These are phyloP conservation scores for Olyra latifolia DNA, from an alignment of 176 grass and related monocot genomes.

Conservation along the genomic window DNA sequence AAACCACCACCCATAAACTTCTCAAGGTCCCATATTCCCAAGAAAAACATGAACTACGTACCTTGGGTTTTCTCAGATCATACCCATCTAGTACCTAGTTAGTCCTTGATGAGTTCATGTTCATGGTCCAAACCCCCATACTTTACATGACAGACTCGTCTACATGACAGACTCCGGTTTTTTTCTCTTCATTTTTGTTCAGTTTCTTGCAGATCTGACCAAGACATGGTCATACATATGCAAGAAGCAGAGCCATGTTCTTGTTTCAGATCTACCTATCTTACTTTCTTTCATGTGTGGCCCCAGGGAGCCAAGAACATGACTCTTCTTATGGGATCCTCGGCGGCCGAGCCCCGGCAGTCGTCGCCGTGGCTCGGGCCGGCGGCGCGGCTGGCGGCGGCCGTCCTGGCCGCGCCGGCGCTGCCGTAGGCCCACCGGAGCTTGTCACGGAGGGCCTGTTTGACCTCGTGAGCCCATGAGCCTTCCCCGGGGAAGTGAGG, in stretches of 20 bases:
- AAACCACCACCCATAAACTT: conserved; percentile 30
- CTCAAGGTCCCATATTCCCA: not conserved
- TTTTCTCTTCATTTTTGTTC: conserved; percentile 9
- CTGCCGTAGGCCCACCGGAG: conserved; percentile 47
- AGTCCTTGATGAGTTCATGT: conserved; percentile 45
- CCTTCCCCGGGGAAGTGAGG: conserved; percentile 60
- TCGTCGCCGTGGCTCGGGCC: conserved; percentile 48
- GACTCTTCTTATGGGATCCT: conserved; percentile 91
- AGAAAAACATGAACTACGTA: conserved; percentile 34
- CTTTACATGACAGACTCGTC: conserved; percentile 31
- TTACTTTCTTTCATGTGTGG: conserved; percentile 65
- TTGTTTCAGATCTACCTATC: conserved; percentile 9
- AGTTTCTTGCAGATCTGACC: conserved; percentile 47
- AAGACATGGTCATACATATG: not conserved
- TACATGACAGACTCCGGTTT: too few species aligned
- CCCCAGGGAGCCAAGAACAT: conserved; percentile 97
- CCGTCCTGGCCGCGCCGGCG: conserved; percentile 22
- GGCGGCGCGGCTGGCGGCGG: not conserved
- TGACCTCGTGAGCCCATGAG: conserved; percentile 74
- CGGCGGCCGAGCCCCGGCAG: conserved; percentile 45
- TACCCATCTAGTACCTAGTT: conserved; percentile 23
- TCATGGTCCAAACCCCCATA: conserved; percentile 31
- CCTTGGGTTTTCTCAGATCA: conserved; percentile 8
- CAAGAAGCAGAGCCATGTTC: conserved; percentile 23
- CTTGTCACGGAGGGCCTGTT: conserved; percentile 82